phyloP scores from a whole-genome alignment of 495 filamentous ascomycete species.

The Hamigera avellanea region DNA sequence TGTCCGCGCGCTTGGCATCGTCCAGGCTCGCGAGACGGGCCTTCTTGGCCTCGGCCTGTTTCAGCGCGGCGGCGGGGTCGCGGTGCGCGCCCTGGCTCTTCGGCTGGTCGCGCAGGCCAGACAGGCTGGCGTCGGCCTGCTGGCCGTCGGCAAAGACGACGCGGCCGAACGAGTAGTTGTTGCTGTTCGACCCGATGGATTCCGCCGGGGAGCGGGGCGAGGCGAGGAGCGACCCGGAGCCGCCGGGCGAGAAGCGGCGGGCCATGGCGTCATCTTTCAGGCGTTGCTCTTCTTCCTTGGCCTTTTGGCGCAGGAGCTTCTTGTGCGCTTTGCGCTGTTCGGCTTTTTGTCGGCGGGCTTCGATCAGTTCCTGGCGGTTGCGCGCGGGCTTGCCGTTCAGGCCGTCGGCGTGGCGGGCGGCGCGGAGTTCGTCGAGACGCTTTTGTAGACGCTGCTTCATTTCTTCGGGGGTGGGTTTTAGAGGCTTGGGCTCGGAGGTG shows the following conservation, averaged over 20 bases:
- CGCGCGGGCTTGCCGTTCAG: slow-evolving; percentile 66
- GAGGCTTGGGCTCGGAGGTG: slow-evolving; percentile 25
- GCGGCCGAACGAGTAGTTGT: slow-evolving; percentile 77
- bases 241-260: slow-evolving; percentile 37
- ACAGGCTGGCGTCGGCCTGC: slow-evolving; percentile 54
- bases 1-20: slow-evolving; percentile 64
- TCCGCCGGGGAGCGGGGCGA: slow-evolving; percentile 40
- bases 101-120: slow-evolving; percentile 41
- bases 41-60: slow-evolving; percentile 59
- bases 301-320: slow-evolving; percentile 62
- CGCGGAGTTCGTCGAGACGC: slow-evolving; percentile 71
- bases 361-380: slow-evolving; percentile 80
- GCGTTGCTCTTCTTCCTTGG: slow-evolving; percentile 62
- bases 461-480: slow-evolving; percentile 49
- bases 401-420: slow-evolving; percentile 70
- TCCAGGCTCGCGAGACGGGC: slow-evolving; percentile 60
- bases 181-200: slow-evolving; percentile 28
- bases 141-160: slow-evolving; percentile 80
- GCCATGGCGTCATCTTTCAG: slow-evolving; percentile 58
- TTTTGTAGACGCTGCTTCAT: slow-evolving; percentile 66
- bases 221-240: slow-evolving; percentile 44
- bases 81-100: slow-evolving; percentile 65
- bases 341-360: slow-evolving; percentile 76
- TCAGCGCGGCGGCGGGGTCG: slow-evolving; percentile 66
- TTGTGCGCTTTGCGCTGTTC: slow-evolving; percentile 76